Percentiles rank a stretch among this genome's conserved stretches.
These are phyloP conservation scores for Chlorella sp. DNA, from an alignment of 139 green algal genomes.

Conservation along the genomic window DNA sequence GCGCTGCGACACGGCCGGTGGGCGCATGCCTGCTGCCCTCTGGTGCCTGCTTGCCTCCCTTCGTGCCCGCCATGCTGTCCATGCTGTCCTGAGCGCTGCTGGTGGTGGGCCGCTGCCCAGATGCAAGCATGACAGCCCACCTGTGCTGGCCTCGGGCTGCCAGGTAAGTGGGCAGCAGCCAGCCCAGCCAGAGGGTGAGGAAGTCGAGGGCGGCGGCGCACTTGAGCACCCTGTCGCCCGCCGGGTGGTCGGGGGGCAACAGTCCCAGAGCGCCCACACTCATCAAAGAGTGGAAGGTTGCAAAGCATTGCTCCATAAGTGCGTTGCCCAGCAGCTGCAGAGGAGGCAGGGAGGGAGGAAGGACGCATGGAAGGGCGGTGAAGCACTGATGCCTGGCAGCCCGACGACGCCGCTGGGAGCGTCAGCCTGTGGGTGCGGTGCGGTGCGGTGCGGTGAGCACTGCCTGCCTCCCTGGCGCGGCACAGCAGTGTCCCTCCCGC, in stretches of 20 bases:
- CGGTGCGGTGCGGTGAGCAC: no score
- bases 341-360: neutral
- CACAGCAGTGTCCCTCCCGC: no score
- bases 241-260: neutral
- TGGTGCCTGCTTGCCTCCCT: no score
- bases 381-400: no score
- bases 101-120: neutral
- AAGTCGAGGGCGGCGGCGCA: conserved; percentile 2
- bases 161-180: conserved; percentile 1
- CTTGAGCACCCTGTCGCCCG: neutral
- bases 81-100: neutral
- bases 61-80: no score
- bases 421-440: no score
- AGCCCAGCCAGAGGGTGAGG: conserved; percentile 3
- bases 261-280: neutral
- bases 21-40: neutral
- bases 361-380: neutral
- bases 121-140: neutral
- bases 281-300: neutral
- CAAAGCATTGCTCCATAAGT: neutral
- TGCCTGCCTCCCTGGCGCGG: no score
- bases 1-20: neutral
- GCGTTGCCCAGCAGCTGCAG: neutral
- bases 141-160: neutral
- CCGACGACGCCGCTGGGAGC: no score